Conservation (phyloP, 1,284 basidiomycete genomes). For the Termitomyces sp. region DNA sequence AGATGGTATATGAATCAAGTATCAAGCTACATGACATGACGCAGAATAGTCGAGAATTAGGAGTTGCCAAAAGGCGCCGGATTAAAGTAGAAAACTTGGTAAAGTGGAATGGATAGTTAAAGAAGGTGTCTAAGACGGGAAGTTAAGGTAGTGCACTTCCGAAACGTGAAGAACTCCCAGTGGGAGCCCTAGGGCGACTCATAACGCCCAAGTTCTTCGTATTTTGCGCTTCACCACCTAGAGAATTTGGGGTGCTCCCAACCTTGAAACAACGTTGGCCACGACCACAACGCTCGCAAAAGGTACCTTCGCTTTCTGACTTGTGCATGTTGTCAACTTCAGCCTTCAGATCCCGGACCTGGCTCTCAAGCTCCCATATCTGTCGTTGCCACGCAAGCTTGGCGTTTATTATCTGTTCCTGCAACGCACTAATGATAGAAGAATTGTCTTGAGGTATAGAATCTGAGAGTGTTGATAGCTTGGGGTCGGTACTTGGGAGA, state of each 20-base stretch:
- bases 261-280: slow-evolving; percentile 26
- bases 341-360: slow-evolving; percentile 63
- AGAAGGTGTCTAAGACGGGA: neutral
- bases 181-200: slow-evolving; percentile 63
- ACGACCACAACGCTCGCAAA: slow-evolving; percentile 60
- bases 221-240: slow-evolving; percentile 16
- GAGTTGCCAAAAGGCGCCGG: neutral
- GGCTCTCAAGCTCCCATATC: slow-evolving; percentile 69
- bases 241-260: slow-evolving; percentile 7
- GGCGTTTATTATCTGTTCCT: slow-evolving; percentile 55
- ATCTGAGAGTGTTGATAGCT: slow-evolving; percentile 23
- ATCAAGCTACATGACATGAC: neutral
- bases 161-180: slow-evolving; percentile 54
- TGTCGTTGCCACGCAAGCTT: slow-evolving; percentile 66
- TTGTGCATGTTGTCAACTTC: slow-evolving; percentile 56
- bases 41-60: slow-evolving; percentile 8
- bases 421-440: slow-evolving; percentile 46
- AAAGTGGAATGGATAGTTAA: slow-evolving; percentile 9
- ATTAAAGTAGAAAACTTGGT: slow-evolving; percentile 9
- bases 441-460: slow-evolving; percentile 39
- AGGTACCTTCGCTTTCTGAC: slow-evolving; percentile 31
- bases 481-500: slow-evolving; percentile 22
- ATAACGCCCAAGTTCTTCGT: slow-evolving; percentile 40
- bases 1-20: slow-evolving; percentile 7
- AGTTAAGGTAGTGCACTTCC: slow-evolving; percentile 41